Evolutionary conservation across 75 land plant genomes (phyloP).

Genomic region (Pinus taeda): DNA sequence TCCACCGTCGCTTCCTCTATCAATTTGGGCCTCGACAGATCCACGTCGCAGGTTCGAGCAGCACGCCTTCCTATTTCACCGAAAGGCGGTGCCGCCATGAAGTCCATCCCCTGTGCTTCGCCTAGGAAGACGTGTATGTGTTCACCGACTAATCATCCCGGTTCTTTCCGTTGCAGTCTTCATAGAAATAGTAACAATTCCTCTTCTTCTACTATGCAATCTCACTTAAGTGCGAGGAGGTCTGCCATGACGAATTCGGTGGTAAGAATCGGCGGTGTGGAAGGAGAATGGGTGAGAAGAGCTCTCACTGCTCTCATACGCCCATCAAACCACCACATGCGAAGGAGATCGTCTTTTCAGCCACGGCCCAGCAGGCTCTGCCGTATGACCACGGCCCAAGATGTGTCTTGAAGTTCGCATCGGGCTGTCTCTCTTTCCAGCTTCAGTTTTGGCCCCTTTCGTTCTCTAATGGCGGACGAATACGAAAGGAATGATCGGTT

Average conservation of each 20-base stretch:
- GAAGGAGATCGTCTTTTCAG: slow-evolving; percentile 16
- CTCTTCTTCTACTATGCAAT: not conserved
- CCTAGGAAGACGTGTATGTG: slow-evolving; percentile 1
- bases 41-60: not conserved
- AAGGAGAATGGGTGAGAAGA: slow-evolving; percentile 14
- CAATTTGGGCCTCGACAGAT: not conserved
- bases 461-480: too few species aligned
- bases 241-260: slow-evolving; percentile 18
- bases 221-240: slow-evolving; percentile 5
- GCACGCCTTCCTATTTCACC: not conserved
- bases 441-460: too few species aligned
- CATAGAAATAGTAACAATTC: not conserved
- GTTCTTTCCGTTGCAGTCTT: not conserved
- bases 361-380: slow-evolving; percentile 20
- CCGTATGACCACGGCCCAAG: slow-evolving; percentile 9
- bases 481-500: too few species aligned
- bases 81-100: not conserved
- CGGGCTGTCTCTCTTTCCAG: too few species aligned
- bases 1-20: not conserved
- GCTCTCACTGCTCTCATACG: slow-evolving; percentile 28
- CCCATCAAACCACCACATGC: slow-evolving; percentile 24
- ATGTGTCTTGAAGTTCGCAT: too few species aligned
- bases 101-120: not conserved
- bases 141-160: not conserved
- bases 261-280: slow-evolving; percentile 14